Percentiles rank a stretch among this genome's conserved stretches.
These are phyloP conservation scores for Lathyrus tuberosus DNA, from an alignment of 306 rosid genomes.

Conservation along the genomic window DNA sequence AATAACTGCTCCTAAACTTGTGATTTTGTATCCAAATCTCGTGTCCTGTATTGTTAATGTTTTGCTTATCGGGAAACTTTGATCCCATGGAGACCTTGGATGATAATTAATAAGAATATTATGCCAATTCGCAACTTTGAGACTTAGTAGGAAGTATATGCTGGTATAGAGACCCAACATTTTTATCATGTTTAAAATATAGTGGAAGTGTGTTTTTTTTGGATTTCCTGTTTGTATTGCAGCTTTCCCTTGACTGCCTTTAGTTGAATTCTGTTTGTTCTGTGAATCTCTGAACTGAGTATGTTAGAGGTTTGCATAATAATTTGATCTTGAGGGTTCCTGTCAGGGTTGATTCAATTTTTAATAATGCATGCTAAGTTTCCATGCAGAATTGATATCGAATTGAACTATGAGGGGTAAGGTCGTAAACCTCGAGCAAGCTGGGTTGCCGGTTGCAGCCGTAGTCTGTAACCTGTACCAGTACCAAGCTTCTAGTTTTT, in stretches of 20 bases:
- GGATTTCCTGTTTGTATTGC: neutral
- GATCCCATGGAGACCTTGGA: constrained; percentile 39
- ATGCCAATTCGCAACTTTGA: constrained; percentile 29
- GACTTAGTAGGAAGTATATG: constrained; percentile 29
- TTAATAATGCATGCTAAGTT: too few species aligned
- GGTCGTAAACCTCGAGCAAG: too few species aligned
- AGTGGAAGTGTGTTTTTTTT: neutral
- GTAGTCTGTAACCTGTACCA: too few species aligned
- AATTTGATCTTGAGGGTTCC: too few species aligned
- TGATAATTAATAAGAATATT: constrained; percentile 51
- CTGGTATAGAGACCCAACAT: neutral
- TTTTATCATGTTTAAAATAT: neutral
- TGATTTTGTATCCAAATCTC: constrained; percentile 42
- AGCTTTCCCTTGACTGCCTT: neutral
- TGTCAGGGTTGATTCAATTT: too few species aligned
- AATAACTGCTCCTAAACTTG: constrained; percentile 36
- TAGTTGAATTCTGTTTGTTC: neutral
- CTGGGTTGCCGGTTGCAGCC: too few species aligned
- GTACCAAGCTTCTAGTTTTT: too few species aligned
- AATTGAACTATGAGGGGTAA: too few species aligned
- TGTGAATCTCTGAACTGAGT: neutral
- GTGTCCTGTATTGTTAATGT: constrained; percentile 36
- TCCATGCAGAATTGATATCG: too few species aligned
- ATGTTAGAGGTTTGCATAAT: too few species aligned
- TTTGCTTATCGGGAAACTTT: constrained; percentile 42